Evolutionary conservation across 306 rosid genomes (phyloP), one percentile per base, ranked within the genome.

Genomic region (Fragaria vesca): DNA sequence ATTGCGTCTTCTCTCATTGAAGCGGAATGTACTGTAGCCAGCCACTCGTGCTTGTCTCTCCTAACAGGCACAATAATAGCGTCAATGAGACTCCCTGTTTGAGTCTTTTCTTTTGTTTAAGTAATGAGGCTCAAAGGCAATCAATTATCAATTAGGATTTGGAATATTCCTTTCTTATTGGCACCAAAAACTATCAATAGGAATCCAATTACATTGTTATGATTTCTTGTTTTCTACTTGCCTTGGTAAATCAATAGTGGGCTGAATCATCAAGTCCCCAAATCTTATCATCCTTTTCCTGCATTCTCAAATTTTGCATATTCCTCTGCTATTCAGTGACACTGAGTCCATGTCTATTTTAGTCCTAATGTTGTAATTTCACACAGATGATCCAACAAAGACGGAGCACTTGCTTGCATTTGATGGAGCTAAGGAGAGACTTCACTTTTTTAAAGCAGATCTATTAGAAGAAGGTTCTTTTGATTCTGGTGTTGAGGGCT

Each of bases 401-500:
- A 78, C 77, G 28, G 71, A 71, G 34, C 87, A 84, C 78, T 55
- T 84, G 69, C 61, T 28, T 12, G 67, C 52, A 32, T 80, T 84
- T 81, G 87, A 84, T 74, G 87, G 87, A 57, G 87, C 87, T 47
- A 81, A 84, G 76, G 83, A 81, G 71, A 81, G 87, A 71, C 87
- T 84, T 73, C 74, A 81, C 34, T 82, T 84, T 2, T 78, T 77
- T 71, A 81, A 84, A 74, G 87, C 87, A 65, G 62, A 84, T 77
- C 57, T 84, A 47, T 52, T 84, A 42, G 83, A 84, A 38, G 82
- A 84, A 78, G 87, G 87, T 75, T 81, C 87, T 3, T 81, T 84
- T 75, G 81, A 84, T 66, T 69, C 85, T 70, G 82, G 68, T 74
- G 21, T 84, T 70, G 74, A 78, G 45, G 87, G 85, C 8, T 84